Conservation (phyloP, 352 stramenopile species). For the Halophytophthora batemanensis region DNA sequence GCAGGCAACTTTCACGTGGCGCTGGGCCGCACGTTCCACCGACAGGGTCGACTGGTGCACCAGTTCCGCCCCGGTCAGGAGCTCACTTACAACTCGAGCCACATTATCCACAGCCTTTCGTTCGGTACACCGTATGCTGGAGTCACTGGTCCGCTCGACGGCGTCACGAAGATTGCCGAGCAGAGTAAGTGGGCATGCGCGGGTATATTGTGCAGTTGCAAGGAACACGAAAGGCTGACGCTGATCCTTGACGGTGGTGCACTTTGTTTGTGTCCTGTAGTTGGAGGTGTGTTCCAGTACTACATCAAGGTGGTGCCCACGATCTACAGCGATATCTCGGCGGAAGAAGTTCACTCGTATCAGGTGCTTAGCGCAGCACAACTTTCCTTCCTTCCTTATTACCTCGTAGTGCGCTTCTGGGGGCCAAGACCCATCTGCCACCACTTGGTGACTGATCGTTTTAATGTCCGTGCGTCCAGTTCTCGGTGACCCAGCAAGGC, state of each 20-base stretch:
- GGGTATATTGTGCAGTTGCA: background rate
- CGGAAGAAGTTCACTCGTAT: conserved; percentile 61
- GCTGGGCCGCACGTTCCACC: conserved; percentile 78
- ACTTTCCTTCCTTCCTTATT: background rate
- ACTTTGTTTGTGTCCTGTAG: conserved; percentile 23
- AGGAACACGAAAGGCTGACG: background rate
- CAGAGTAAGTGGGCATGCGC: conserved; percentile 25
- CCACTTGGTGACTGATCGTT: background rate
- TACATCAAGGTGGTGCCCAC: conserved; percentile 88
- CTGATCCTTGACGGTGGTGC: conserved; percentile 3
- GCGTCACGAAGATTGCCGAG: conserved; percentile 43
- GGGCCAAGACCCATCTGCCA: background rate
- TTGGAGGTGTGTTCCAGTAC: conserved; percentile 81
- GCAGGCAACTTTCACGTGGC: conserved; percentile 85
- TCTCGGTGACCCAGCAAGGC: conserved; percentile 79
- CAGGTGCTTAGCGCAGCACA: conserved; percentile 27
- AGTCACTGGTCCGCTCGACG: conserved; percentile 44
- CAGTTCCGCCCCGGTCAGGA: conserved; percentile 81
- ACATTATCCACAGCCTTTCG: conserved; percentile 75
- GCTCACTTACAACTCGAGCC: conserved; percentile 74
- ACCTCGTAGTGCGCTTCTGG: background rate
- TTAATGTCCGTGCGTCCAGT: conserved; percentile 27
- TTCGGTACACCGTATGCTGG: conserved; percentile 61
- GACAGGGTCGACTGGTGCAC: conserved; percentile 72
- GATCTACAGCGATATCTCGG: conserved; percentile 77